phyloP scores from a whole-genome alignment of 2,329 filamentous ascomycete species.

The Alternaria alternata region DNA sequence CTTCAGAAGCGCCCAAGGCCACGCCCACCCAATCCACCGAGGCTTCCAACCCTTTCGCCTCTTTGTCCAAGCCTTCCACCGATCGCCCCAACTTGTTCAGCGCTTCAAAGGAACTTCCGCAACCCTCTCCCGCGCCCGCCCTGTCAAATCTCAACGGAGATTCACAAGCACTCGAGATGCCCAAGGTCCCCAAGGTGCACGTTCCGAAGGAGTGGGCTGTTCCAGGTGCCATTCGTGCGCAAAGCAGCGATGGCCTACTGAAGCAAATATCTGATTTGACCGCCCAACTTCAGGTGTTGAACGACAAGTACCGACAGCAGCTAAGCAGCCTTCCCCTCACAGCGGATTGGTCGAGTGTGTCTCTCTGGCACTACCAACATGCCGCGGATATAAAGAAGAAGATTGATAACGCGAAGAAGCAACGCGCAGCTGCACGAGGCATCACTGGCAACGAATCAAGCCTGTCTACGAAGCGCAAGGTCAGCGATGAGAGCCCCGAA shows the following conservation, averaged over 20 bases:
- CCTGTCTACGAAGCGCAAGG: constrained; percentile 46
- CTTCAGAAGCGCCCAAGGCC: constrained; percentile 18
- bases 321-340: constrained; percentile 29
- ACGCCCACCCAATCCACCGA: constrained; percentile 14
- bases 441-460: constrained; percentile 44
- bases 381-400: constrained; percentile 38
- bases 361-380: constrained; percentile 41
- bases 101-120: constrained; percentile 21
- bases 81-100: constrained; percentile 26
- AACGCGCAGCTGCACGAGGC: constrained; percentile 38
- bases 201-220: constrained; percentile 38
- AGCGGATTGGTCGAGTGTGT: constrained; percentile 44
- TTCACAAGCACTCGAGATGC: constrained; percentile 20
- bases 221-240: constrained; percentile 14
- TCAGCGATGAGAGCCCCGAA: constrained; percentile 24
- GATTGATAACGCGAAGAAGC: constrained; percentile 41
- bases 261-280: constrained; percentile 29
- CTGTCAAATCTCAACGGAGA: constrained; percentile 24
- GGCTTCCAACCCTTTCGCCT: constrained; percentile 27
- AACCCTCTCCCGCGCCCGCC: constrained; percentile 19
- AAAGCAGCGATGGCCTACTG: constrained; percentile 20
- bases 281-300: constrained; percentile 37
- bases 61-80: constrained; percentile 20
- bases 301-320: constrained; percentile 38
- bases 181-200: constrained; percentile 36